These are phyloP conservation scores for Phialophora macrospora DNA, from an alignment of 2,329 filamentous ascomycete species.

Conservation along the genomic window DNA sequence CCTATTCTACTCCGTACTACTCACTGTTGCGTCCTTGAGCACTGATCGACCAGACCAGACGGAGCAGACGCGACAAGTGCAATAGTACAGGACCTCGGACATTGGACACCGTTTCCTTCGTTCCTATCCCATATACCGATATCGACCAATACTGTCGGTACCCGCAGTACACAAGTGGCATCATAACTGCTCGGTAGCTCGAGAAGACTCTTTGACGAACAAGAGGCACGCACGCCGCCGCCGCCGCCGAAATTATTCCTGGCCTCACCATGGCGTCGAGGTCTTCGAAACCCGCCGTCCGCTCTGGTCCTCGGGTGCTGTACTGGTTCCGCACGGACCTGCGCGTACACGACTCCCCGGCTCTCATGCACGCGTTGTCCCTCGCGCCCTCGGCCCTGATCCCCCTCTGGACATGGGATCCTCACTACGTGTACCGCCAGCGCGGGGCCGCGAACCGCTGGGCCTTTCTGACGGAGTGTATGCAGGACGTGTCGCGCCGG, in stretches of 20 bases:
- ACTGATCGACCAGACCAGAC: not conserved
- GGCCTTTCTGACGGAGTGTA: constrained; percentile 75
- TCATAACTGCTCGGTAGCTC: not conserved
- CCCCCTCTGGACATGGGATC: constrained; percentile 81
- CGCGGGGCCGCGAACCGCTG: constrained; percentile 74
- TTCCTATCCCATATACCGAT: not conserved
- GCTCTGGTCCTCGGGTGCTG: constrained; percentile 59
- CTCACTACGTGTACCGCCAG: constrained; percentile 75
- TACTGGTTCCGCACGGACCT: constrained; percentile 83
- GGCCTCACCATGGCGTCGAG: not conserved
- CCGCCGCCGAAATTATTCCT: no score
- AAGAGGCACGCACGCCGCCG: no score
- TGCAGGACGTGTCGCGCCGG: constrained; percentile 67
- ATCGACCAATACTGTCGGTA: not conserved
- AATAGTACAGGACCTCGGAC: no score
- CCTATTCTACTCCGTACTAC: not conserved
- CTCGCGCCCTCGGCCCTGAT: constrained; percentile 71
- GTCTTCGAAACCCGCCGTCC: not conserved
- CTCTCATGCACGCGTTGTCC: constrained; percentile 71
- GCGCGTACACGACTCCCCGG: constrained; percentile 76
- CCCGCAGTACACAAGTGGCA: no score
- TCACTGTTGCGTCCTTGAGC: not conserved
- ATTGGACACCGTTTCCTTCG: not conserved
- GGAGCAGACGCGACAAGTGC: not conserved
- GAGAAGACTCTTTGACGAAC: not conserved